Conservation (phyloP, 2,329 filamentous ascomycete genomes). For the Leptosphaerulina australis region DNA sequence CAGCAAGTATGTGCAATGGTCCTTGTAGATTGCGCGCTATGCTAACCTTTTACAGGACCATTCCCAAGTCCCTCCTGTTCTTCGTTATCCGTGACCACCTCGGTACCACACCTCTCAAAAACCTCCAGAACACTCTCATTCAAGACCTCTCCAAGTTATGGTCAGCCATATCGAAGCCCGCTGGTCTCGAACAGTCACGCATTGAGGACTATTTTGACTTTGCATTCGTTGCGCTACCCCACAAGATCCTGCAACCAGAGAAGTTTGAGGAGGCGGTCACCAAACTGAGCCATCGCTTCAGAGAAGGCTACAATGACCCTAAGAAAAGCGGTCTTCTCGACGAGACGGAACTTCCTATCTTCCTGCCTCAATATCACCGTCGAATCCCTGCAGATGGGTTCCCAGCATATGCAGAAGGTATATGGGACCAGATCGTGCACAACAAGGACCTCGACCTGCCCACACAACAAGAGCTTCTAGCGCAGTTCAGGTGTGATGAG, state of each 20-base stretch:
- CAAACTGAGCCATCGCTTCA: constrained; percentile 80
- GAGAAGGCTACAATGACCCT: constrained; percentile 75
- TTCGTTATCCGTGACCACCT: constrained; percentile 99
- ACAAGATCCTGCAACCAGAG: constrained; percentile 95
- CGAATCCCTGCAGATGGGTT: constrained; percentile 98
- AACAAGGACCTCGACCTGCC: constrained; percentile 98
- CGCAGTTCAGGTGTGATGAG: constrained; percentile 97
- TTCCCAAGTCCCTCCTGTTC: constrained; percentile 89
- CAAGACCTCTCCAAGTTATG: constrained; percentile 92
- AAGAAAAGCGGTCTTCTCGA: constrained; percentile 68
- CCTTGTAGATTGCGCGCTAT: not conserved
- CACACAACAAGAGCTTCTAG: constrained; percentile 94
- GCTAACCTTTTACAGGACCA: constrained; percentile 64
- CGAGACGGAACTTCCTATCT: constrained; percentile 77
- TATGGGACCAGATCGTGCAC: constrained; percentile 98
- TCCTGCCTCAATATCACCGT: constrained; percentile 92
- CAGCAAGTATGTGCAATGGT: constrained; percentile 69
- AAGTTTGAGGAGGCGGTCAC: constrained; percentile 83
- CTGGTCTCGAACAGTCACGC: constrained; percentile 81
- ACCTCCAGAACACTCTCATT: constrained; percentile 86
- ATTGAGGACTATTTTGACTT: constrained; percentile 99
- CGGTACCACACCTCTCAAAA: constrained; percentile 85
- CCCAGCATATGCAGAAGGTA: constrained; percentile 86
- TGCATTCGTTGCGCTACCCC: constrained; percentile 90
- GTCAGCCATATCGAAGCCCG: constrained; percentile 88